Conservation (phyloP, 192 early-diverging fungal genomes). For the Pilaira anomala region DNA sequence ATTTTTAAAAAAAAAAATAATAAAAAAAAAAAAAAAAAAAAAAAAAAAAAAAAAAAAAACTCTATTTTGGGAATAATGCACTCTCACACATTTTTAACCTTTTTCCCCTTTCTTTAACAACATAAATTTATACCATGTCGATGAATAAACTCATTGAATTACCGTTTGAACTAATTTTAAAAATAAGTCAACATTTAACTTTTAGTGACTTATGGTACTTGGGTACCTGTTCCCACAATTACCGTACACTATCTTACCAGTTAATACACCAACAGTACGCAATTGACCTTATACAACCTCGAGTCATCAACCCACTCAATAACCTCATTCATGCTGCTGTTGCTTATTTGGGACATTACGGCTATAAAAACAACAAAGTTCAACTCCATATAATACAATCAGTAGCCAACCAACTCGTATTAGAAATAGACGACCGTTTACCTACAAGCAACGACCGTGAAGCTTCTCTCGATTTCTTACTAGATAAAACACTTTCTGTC, state of each 20-base stretch:
- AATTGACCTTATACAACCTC: slow-evolving; percentile 3
- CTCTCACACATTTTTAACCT: too few species aligned
- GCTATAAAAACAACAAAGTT: background rate
- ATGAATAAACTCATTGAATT: background rate
- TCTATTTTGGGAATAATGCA: too few species aligned
- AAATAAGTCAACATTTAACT: background rate
- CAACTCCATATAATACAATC: background rate
- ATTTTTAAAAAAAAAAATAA: too few species aligned
- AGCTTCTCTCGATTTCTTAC: slow-evolving; percentile 5
- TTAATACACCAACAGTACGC: background rate
- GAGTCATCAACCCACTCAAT: slow-evolving; percentile 12
- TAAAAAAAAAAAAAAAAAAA: too few species aligned
- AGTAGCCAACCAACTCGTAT: background rate
- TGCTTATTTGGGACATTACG: slow-evolving; percentile 5
- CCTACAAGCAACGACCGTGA: background rate
- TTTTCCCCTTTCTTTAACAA: too few species aligned
- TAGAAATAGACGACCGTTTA: slow-evolving; percentile 4
- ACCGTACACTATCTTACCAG: background rate
- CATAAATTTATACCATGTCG: too few species aligned
- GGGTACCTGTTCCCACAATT: slow-evolving; percentile 3
- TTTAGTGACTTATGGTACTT: slow-evolving; percentile 19
- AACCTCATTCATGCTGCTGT: slow-evolving; percentile 15
- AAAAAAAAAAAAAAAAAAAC: too few species aligned
- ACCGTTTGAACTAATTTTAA: slow-evolving; percentile 17
- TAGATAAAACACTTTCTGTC: slow-evolving; percentile 15